These are phyloP conservation scores for Deuterostichococcus epilithicus DNA, from an alignment of 139 green algal species.

Conservation along the genomic window DNA sequence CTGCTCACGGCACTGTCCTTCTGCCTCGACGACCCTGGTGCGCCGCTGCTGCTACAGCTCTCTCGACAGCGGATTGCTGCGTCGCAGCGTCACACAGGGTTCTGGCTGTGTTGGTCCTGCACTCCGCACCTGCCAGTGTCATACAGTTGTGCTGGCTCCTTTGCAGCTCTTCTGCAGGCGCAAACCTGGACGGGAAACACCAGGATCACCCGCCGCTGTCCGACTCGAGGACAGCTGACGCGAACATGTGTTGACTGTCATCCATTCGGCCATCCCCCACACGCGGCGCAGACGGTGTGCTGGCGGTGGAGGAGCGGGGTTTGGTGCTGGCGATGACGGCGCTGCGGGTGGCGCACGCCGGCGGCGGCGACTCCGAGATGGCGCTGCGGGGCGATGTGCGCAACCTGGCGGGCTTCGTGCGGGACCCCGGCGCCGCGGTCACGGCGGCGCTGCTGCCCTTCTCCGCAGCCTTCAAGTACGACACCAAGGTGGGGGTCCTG, in stretches of 20 bases:
- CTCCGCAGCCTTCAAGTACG: slow-evolving; percentile 8
- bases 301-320: slow-evolving; percentile 54
- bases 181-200: too few species aligned
- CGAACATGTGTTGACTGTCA: too few species aligned
- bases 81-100: not conserved
- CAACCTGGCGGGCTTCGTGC: slow-evolving; percentile 67
- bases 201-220: slow-evolving; percentile 13
- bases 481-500: slow-evolving; percentile 16
- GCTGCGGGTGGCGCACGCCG: slow-evolving; percentile 55
- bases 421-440: slow-evolving; percentile 48
- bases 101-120: slow-evolving; percentile 4
- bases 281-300: slow-evolving; percentile 21
- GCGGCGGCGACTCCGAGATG: slow-evolving; percentile 61
- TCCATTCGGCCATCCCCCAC: too few species aligned
- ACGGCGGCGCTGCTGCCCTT: slow-evolving; percentile 70
- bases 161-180: too few species aligned
- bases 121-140: too few species aligned
- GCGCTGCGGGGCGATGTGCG: slow-evolving; percentile 57
- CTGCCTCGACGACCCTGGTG: not conserved
- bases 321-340: slow-evolving; percentile 47
- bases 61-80: not conserved
- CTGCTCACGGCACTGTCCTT: slow-evolving; percentile 18
- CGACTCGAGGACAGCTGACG: too few species aligned
- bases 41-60: too few species aligned
- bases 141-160: too few species aligned